Conservation (phyloP, 768 basidiomycete genomes). For the Cubamyces lactineus region DNA sequence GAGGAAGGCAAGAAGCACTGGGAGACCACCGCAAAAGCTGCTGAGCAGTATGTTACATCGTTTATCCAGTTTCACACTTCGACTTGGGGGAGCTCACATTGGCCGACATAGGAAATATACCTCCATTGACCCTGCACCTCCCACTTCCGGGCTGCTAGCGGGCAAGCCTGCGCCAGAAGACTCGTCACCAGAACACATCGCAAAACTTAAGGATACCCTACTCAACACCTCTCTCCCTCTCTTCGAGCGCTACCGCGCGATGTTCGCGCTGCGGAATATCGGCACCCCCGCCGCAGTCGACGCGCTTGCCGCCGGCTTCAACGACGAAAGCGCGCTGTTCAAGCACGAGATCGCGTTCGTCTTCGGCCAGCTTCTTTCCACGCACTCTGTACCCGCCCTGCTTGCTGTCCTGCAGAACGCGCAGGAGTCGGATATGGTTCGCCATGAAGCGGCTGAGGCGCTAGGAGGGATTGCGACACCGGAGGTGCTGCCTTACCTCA, state of each 20-base stretch:
- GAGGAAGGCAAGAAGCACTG: constrained; percentile 63
- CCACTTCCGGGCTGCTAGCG: constrained; percentile 63
- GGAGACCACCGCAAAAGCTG: constrained; percentile 9
- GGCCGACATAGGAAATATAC: constrained; percentile 59
- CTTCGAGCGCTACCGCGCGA: constrained; percentile 94
- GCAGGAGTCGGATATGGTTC: constrained; percentile 91
- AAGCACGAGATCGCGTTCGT: constrained; percentile 99
- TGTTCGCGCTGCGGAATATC: constrained; percentile 98
- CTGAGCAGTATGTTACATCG: constrained; percentile 19
- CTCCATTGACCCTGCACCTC: constrained; percentile 89
- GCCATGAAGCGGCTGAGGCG: constrained; percentile 98
- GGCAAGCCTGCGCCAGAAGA: constrained; percentile 58
- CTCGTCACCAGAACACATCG: constrained; percentile 50
- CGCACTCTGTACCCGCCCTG: constrained; percentile 85
- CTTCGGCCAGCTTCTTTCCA: constrained; percentile 92
- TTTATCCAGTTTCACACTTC: not conserved
- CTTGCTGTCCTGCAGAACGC: constrained; percentile 73
- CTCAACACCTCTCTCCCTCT: constrained; percentile 70
- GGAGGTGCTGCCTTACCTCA: constrained; percentile 84
- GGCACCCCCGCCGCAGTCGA: constrained; percentile 83
- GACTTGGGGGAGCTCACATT: constrained; percentile 1
- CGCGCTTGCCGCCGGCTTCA: constrained; percentile 89
- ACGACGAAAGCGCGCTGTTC: constrained; percentile 89
- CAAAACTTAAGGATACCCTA: constrained; percentile 60
- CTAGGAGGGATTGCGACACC: constrained; percentile 96